Conservation (phyloP, 164 flowering plant species). For the Umbilicus rupestris region DNA sequence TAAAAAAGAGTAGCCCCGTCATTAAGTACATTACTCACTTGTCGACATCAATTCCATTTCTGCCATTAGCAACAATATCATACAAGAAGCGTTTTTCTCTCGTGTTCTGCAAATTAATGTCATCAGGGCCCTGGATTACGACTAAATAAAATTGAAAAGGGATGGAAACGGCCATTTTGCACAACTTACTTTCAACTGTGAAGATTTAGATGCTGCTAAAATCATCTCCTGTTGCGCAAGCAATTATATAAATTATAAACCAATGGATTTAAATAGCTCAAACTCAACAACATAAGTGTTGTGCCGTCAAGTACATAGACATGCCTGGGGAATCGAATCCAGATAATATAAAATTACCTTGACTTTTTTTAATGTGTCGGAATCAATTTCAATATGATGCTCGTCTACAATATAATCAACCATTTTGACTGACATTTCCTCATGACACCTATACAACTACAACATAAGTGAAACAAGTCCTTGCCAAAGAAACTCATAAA, state of each 20-base stretch:
- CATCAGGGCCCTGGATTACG: neutral
- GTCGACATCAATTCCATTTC: slow-evolving; percentile 94
- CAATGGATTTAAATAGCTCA: neutral
- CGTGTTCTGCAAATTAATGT: slow-evolving; percentile 26
- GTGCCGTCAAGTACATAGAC: neutral
- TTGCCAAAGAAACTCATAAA: neutral
- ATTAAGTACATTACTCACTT: slow-evolving; percentile 39
- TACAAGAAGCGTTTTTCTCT: slow-evolving; percentile 71
- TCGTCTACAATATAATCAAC: slow-evolving; percentile 77
- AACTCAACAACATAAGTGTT: neutral
- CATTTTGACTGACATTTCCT: slow-evolving; percentile 76
- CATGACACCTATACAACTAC: slow-evolving; percentile 43
- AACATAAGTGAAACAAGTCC: slow-evolving; percentile 1
- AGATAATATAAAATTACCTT: slow-evolving; percentile 36
- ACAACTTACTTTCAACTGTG: slow-evolving; percentile 34
- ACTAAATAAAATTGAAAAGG: neutral
- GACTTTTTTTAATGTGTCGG: slow-evolving; percentile 44
- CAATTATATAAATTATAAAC: neutral
- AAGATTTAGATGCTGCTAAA: slow-evolving; percentile 45
- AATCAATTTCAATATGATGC: slow-evolving; percentile 67
- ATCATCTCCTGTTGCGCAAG: slow-evolving; percentile 67
- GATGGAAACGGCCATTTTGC: neutral
- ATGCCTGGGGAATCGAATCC: neutral
- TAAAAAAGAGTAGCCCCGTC: neutral
- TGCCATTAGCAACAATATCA: slow-evolving; percentile 97